Evolutionary conservation across 768 basidiomycete genomes (phyloP), one percentile per base, ranked within the genome.

Genomic region (Flagelloscypha sp.): DNA sequence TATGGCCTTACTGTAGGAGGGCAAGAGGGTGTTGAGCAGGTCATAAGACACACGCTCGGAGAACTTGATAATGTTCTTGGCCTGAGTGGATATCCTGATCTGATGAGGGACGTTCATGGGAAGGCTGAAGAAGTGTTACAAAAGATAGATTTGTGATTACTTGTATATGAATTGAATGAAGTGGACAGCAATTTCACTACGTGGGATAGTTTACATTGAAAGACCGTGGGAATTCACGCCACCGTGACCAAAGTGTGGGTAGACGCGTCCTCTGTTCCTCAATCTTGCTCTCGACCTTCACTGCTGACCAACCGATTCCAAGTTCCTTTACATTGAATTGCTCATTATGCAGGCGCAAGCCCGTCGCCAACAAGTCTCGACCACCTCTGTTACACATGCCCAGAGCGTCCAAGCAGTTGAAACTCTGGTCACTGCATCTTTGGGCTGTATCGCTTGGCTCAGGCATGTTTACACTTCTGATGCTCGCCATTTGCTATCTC

Each of bases 371-470:
- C 56, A 58, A 35, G 56, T 56, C 12, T 61, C 77, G 50, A 52
- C 61, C n/a, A 65, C 77, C 20, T n/a, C n/a, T n/a, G n/a, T n/a
- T n/a, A 75, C 59, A 20, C 65, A 61, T 11, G 61, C 60, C 3
- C 79, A 83, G 42, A 86, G 84, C 48, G 57, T 85, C 35, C 68
- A 71, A 27, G 76, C 77, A 13, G 73, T 87, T 8, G 73, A 86
- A 48, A 84, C 82, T 8, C 61, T 88, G 27, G 59, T 88, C 5
- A 68, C 66, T 41, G 82, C 84, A 7, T 79, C 82, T 7, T 54
- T 88, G 28, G 82, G 82, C 1, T 82, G 82, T 36, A 83, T 88
- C 36, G 74, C 83, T 11, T 88, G 79, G 54, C 57, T 88, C 39
- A 74, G 84, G 84, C 76, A 44, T 21, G 40, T 25, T 7, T 18